Conservation (phyloP, 371 early-diverging fungal species). For the Homolaphlyctis polyrhiza region DNA sequence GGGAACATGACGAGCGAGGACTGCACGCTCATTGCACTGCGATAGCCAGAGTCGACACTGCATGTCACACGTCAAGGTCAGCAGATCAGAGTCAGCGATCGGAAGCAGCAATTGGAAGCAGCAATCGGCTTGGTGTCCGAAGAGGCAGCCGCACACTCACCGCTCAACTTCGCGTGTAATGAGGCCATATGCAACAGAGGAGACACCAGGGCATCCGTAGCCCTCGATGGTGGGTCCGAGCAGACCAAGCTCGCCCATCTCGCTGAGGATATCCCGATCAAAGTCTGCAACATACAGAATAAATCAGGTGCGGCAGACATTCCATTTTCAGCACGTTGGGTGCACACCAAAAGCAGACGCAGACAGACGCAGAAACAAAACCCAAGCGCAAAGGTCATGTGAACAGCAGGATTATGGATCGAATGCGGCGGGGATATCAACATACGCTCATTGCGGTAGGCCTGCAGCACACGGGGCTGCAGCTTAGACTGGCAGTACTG, state of each 20-base stretch:
- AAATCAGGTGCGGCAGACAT: not conserved
- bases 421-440: no score
- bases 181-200: constrained; percentile 94
- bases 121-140: not conserved
- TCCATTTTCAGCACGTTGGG: not conserved
- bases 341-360: not conserved
- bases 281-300: constrained; percentile 43
- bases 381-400: no score
- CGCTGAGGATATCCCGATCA: constrained; percentile 84
- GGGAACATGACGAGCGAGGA: constrained; percentile 97
- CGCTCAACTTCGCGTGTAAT: constrained; percentile 94
- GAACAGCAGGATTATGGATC: no score
- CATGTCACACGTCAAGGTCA: no score
- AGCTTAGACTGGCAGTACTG: constrained; percentile 88
- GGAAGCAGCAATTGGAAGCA: not conserved
- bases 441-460: constrained; percentile 81
- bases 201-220: constrained; percentile 95
- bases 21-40: constrained; percentile 97
- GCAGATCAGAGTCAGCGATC: not conserved
- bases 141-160: constrained; percentile 33
- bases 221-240: constrained; percentile 95
- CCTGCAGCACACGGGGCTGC: constrained; percentile 77
- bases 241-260: constrained; percentile 93
- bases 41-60: constrained; percentile 94
- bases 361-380: constrained; percentile 4